Conservation (phyloP, 1,284 basidiomycete species). For the Ceratobasidium theobromae region DNA sequence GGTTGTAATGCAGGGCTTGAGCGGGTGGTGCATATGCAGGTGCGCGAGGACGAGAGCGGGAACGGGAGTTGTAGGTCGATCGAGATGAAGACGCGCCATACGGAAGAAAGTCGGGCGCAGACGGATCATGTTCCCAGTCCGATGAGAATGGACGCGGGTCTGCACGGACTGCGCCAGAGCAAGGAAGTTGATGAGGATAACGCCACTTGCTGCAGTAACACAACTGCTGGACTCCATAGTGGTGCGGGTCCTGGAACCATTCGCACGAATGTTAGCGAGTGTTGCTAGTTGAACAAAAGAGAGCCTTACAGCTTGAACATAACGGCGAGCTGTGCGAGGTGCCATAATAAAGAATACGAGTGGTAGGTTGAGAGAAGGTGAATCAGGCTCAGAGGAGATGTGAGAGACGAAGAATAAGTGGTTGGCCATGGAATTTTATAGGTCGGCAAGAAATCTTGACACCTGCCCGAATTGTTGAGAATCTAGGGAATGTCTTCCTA, state of each 20-base stretch:
- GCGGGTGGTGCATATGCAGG: background rate
- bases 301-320: background rate
- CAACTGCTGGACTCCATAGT: background rate
- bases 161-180: background rate
- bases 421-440: conserved; percentile 1
- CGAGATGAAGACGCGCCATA: conserved; percentile 1
- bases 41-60: conserved; percentile 4
- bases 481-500: conserved; percentile 12
- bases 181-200: conserved; percentile 13
- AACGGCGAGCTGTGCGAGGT: conserved; percentile 4
- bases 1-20: conserved; percentile 19
- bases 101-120: conserved; percentile 22
- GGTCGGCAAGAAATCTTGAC: conserved; percentile 12
- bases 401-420: background rate
- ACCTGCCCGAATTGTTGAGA: conserved; percentile 1
- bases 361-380: background rate
- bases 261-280: background rate
- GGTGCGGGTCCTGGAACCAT: conserved; percentile 4
- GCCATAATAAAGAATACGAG: background rate
- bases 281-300: background rate
- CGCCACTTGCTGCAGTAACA: conserved; percentile 20
- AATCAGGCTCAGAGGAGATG: background rate
- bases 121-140: conserved; percentile 17
- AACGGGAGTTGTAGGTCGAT: background rate
- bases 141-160: background rate